Evolutionary conservation across 305 asterid genomes (phyloP), one percentile per base, ranked within the genome.

Genomic region (Euphrasia arctica): DNA sequence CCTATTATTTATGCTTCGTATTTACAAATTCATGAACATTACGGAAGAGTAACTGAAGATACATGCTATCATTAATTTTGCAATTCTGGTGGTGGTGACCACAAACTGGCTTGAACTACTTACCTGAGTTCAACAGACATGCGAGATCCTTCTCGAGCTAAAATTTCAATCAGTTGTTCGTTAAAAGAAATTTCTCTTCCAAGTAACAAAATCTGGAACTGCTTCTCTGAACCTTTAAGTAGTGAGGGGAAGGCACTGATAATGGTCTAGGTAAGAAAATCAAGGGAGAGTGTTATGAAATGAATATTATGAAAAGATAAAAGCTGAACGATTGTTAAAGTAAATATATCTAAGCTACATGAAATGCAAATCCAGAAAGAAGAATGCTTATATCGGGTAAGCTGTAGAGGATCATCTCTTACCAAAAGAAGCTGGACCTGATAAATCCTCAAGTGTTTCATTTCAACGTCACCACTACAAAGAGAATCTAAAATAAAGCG

Each of bases 351-450:
- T 18, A 48, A 36, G 15, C 47, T 34, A 67, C 12, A 51, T 22
- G 32, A 63, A 18, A 48, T 32, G 50, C 31, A 65, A 15, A 57
- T 39, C 25, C 12, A 57, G 12, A 15, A 54, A 54, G 8, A 54
- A 54, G 59, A 32, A 54, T 27, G 36, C 59, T 9, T 28, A 0
- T 10, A 54, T 54, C 12, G 29, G 15, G 34, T 54, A 54, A 54
- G 11, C 59, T 27, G 59, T 27, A 36, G 36, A 65, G 75, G 28
- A 71, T 64, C 60, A 59, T 63, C 48, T 69, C 89, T 83, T 79
- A 89, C 98, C 95, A 89, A 72, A 64, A 91, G 89, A 72, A 91
- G 92, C 74, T 79, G 87, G 68, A 73, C 75, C 42, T 75, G 68
- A 73, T 77, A 78, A 74, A 66, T 74, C 81, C 74, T 78, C 74